Evolutionary conservation across 2,329 filamentous ascomycete species (phyloP).

Genomic region (Botrytis byssoidea): DNA sequence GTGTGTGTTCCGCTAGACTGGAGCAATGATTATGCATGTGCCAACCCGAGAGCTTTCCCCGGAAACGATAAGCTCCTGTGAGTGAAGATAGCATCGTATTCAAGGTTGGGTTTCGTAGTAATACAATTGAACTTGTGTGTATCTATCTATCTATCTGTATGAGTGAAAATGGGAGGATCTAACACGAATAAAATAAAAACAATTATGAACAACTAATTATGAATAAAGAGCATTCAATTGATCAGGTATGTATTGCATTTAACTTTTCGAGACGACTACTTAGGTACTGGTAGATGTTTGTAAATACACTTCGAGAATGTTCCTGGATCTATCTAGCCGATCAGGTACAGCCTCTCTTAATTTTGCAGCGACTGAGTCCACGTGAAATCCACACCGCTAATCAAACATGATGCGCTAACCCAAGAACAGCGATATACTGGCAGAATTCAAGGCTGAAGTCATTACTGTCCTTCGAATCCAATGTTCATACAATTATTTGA

Average conservation of each 20-base stretch:
- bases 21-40: background rate
- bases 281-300: background rate
- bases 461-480: background rate
- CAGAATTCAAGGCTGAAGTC: conserved; percentile 10
- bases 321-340: background rate
- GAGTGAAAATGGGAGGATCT: background rate
- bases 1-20: background rate
- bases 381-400: background rate
- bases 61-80: background rate
- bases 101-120: background rate
- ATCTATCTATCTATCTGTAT: too few species aligned
- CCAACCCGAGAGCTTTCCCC: background rate
- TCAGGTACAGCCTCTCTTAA: background rate
- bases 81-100: background rate
- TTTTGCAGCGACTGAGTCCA: background rate
- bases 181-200: background rate
- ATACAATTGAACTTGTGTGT: background rate
- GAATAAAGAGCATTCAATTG: background rate
- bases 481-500: background rate
- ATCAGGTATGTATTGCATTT: background rate
- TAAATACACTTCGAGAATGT: background rate
- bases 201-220: too few species aligned
- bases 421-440: background rate
- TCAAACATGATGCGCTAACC: background rate
- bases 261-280: background rate